Evolutionary conservation across 2,329 filamentous ascomycete genomes (phyloP).

Genomic region (Paraphaeosphaeria sporulosa): DNA sequence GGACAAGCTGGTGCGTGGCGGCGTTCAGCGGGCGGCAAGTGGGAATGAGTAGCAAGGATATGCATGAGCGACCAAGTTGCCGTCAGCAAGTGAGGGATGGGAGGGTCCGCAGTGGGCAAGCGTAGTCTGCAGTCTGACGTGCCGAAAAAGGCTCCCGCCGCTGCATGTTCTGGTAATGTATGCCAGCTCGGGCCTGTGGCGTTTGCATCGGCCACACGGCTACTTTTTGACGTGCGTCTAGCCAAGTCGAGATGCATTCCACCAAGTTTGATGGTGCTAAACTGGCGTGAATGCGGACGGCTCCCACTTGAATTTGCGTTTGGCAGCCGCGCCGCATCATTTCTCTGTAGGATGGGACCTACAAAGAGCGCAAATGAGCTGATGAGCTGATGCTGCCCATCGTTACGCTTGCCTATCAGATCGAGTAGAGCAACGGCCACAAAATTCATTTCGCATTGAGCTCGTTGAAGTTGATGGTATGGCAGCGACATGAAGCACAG

Average conservation of each 20-base stretch:
- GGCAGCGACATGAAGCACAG: conserved; percentile 17
- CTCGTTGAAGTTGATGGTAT: conserved; percentile 2
- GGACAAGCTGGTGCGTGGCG: conserved; percentile 46
- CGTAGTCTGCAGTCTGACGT: conserved; percentile 45
- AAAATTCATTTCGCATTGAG: conserved; percentile 6
- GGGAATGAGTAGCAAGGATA: conserved; percentile 44
- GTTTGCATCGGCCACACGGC: conserved; percentile 40
- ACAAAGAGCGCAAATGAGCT: conserved; percentile 13
- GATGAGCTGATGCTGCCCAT: conserved; percentile 26
- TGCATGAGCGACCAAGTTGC: conserved; percentile 40
- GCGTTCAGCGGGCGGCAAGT: conserved; percentile 41
- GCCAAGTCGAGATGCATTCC: conserved; percentile 36
- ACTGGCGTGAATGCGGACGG: conserved; percentile 12
- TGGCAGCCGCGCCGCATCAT: conserved; percentile 14
- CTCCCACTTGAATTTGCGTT: conserved; percentile 11
- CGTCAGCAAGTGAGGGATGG: conserved; percentile 42
- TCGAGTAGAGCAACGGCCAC: conserved; percentile 13
- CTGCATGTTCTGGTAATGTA: conserved; percentile 41
- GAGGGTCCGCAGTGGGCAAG: conserved; percentile 33
- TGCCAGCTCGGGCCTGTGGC: conserved; percentile 42
- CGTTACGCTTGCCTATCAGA: conserved; percentile 30
- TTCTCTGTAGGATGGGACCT: conserved; percentile 11
- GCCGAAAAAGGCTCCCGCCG: conserved; percentile 38
- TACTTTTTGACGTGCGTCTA: conserved; percentile 41
- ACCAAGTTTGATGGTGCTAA: conserved; percentile 29